Percentiles rank a stretch among this genome's conserved stretches.
These are phyloP conservation scores for Plasmodium relictum DNA, from an alignment of 169 alveolate genomes.

Conservation along the genomic window DNA sequence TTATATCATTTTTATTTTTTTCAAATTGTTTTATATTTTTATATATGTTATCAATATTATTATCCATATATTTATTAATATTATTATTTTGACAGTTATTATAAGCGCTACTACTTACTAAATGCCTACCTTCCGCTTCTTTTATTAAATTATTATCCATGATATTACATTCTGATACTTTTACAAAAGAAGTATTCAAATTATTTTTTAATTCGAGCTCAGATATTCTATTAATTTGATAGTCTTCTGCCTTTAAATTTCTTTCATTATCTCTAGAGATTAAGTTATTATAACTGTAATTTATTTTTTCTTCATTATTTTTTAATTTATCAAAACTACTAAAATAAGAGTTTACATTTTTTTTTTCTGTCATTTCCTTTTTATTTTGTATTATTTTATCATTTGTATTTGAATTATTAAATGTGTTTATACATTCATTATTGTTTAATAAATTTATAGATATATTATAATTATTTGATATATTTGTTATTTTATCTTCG, in stretches of 20 bases:
- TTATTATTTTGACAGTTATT: not conserved
- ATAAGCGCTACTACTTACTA: not conserved
- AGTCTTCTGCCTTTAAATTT: not conserved
- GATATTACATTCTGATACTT: not conserved
- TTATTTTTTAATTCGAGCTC: not conserved
- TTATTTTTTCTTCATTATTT: not conserved
- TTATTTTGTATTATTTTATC: conserved; percentile 7
- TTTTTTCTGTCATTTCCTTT: conserved; percentile 14
- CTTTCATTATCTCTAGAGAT: not conserved
- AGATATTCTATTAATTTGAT: not conserved
- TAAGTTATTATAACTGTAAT: not conserved
- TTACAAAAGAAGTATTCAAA: not conserved
- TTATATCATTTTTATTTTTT: not conserved
- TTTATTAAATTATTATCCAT: not conserved
- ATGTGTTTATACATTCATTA: too few relatives aligned
- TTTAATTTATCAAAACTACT: not conserved
- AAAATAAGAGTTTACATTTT: not conserved
- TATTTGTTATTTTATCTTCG: too few relatives aligned
- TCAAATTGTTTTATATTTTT: not conserved
- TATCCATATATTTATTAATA: not conserved
- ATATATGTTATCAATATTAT: not conserved
- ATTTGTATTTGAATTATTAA: not conserved
- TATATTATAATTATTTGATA: too few relatives aligned
- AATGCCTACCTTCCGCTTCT: not conserved
- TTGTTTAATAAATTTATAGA: too few relatives aligned